Conservation (phyloP, 2,329 filamentous ascomycete species). For the Calonectria hongkongensis region DNA sequence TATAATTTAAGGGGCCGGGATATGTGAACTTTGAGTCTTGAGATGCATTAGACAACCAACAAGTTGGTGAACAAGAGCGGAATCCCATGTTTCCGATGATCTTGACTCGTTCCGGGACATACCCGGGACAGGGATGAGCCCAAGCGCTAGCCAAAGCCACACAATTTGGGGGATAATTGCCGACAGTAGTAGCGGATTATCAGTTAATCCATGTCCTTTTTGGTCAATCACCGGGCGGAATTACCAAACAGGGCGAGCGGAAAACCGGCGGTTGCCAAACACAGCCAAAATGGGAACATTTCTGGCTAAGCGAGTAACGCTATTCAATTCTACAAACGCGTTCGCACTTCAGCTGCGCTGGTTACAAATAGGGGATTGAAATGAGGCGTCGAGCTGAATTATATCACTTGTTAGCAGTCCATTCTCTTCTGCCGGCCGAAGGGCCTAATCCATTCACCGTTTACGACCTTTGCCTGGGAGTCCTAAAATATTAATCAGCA, state of each 20-base stretch:
- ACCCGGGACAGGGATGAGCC: not conserved
- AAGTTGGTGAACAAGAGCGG: not conserved
- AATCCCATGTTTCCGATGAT: not conserved
- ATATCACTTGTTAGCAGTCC: too few species aligned
- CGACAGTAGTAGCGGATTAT: not conserved
- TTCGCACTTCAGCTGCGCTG: not conserved
- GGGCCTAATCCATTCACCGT: too few species aligned
- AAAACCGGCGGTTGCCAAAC: not conserved
- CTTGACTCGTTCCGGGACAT: not conserved
- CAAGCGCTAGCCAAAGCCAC: not conserved
- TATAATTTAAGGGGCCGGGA: not conserved
- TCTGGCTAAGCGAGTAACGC: not conserved
- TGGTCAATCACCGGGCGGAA: not conserved
- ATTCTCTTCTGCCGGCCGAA: too few species aligned
- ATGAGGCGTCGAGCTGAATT: too few species aligned
- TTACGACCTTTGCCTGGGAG: too few species aligned
- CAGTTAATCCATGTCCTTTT: not conserved
- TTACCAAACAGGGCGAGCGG: not conserved
- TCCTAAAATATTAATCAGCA: too few species aligned
- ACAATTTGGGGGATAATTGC: not conserved
- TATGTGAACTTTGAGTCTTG: not conserved
- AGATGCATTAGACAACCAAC: not conserved
- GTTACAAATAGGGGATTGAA: too few species aligned
- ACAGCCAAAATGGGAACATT: not conserved
- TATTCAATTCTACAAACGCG: not conserved